Evolutionary conservation across 768 basidiomycete species (phyloP).

Genomic region (Podaxis mareebaensis): DNA sequence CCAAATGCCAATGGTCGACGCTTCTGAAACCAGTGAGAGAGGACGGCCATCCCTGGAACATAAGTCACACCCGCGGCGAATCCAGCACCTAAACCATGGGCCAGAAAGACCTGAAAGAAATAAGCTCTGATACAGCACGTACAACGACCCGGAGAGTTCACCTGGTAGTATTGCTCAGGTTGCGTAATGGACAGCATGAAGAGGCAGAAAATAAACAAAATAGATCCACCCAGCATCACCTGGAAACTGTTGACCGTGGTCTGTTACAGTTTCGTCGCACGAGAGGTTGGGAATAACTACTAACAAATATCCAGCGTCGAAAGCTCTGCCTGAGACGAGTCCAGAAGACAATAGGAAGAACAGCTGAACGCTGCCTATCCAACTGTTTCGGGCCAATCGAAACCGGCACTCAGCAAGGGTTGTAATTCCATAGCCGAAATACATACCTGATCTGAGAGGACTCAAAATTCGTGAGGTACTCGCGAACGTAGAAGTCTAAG

Average conservation of each 20-base stretch:
- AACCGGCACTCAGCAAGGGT: not conserved
- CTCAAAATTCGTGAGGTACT: slow-evolving; percentile 34
- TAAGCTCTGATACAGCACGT: slow-evolving; percentile 7
- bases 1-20: slow-evolving; percentile 36
- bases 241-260: slow-evolving; percentile 32
- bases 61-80: slow-evolving; percentile 53
- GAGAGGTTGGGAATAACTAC: not conserved
- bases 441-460: slow-evolving; percentile 38
- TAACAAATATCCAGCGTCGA: slow-evolving; percentile 56
- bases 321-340: slow-evolving; percentile 45
- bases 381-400: slow-evolving; percentile 21
- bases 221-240: slow-evolving; percentile 43
- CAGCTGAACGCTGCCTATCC: slow-evolving; percentile 51
- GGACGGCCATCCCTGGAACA: slow-evolving; percentile 42
- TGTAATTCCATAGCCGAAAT: not conserved
- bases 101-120: slow-evolving; percentile 41
- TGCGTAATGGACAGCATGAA: slow-evolving; percentile 49
- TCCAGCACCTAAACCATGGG: slow-evolving; percentile 49
- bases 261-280: not conserved
- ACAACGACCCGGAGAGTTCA: slow-evolving; percentile 11
- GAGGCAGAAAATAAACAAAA: slow-evolving; percentile 44
- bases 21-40: slow-evolving; percentile 39
- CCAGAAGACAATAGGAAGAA: slow-evolving; percentile 46
- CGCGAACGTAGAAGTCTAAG: slow-evolving; percentile 42
- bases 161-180: slow-evolving; percentile 41